phyloP scores from a whole-genome alignment of 805 yeast species.

The Wickerhamiella domercqiae region DNA sequence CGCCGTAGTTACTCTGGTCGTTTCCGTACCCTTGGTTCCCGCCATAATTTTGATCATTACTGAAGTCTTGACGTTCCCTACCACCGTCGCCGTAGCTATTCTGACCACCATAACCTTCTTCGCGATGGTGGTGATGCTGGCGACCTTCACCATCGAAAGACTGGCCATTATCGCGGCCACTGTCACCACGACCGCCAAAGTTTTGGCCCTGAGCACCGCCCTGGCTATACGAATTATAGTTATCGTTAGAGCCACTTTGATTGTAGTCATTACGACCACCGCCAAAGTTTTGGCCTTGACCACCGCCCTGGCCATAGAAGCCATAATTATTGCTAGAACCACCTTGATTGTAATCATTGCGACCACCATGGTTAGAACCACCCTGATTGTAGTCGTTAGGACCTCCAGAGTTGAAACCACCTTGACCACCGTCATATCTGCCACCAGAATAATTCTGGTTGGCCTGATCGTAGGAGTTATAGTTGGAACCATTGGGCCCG shows the following conservation, averaged over 20 bases:
- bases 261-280: background rate
- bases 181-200: constrained; percentile 1
- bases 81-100: constrained; percentile 1
- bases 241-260: background rate
- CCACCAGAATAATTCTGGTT: background rate
- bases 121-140: background rate
- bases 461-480: background rate
- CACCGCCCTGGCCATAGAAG: background rate
- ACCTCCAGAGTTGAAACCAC: background rate
- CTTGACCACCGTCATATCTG: background rate
- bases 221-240: background rate
- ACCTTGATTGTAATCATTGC: background rate
- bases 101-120: background rate
- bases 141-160: constrained; percentile 1
- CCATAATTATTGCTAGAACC: background rate
- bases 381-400: constrained; percentile 1
- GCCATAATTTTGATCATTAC: too few relatives aligned
- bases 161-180: background rate
- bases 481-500: background rate
- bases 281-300: background rate
- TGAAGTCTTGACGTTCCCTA: too few relatives aligned
- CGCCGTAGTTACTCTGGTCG: background rate
- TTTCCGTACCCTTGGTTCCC: background rate
- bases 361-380: background rate
- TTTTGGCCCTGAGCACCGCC: background rate